Conservation (phyloP, 2,329 filamentous ascomycete species). For the Nigrospora sphaerica region DNA sequence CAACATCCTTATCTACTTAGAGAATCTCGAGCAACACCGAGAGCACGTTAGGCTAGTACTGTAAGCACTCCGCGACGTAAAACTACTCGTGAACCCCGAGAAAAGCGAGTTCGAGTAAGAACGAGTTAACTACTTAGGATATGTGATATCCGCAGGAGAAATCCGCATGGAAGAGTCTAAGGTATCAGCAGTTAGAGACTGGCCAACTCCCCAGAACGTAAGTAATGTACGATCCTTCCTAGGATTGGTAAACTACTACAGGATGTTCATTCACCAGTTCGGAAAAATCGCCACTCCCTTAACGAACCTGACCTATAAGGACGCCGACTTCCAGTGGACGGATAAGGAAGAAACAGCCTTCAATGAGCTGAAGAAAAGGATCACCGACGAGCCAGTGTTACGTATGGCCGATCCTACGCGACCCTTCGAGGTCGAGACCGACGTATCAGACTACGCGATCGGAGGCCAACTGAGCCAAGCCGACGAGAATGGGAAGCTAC, state of each 20-base stretch:
- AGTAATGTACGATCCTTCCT: conserved; percentile 18
- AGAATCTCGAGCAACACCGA: conserved; percentile 14
- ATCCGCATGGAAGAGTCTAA: conserved; percentile 18
- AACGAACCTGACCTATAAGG: not conserved
- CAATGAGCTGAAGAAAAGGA: not conserved
- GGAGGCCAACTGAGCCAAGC: conserved; percentile 1
- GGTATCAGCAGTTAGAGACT: conserved; percentile 15
- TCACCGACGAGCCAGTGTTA: not conserved
- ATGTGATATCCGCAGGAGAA: conserved; percentile 15
- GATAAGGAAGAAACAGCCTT: not conserved
- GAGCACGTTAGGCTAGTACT: conserved; percentile 15
- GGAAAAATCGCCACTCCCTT: not conserved
- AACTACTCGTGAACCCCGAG: conserved; percentile 10
- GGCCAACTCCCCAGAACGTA: conserved; percentile 10
- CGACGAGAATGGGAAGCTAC: conserved; percentile 1
- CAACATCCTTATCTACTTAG: conserved; percentile 16
- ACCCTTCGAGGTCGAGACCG: not conserved
- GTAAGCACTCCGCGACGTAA: not conserved
- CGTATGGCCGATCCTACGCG: not conserved
- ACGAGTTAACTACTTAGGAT: conserved; percentile 20
- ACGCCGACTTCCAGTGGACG: not conserved
- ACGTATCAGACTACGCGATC: conserved; percentile 2
- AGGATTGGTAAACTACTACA: conserved; percentile 25
- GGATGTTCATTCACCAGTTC: conserved; percentile 5
- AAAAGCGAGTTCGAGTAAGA: conserved; percentile 23